Evolutionary conservation across 176 grass and related monocot species (phyloP), one percentile per base, ranked within the genome.

Genomic region (Aegilops umbellulata): DNA sequence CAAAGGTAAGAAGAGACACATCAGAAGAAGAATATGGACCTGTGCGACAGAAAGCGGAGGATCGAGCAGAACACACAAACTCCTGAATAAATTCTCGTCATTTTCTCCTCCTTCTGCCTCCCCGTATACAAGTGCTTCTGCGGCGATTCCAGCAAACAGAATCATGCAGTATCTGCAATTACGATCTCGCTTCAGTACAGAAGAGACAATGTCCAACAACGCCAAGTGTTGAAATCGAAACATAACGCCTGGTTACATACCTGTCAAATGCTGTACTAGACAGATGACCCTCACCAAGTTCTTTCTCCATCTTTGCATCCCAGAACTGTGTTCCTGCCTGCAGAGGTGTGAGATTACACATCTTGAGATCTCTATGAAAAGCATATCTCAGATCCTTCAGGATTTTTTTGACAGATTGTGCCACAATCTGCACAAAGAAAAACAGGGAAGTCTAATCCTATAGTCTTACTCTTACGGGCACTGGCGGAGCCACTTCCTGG

Each of bases 291-390:
- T 98, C 88, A 46, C 84, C 88, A 76, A 94, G 93, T 83, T 98
- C 96, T 44, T 86, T 92, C 87, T 94, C 96, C 91, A 98, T 90
- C 20, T 95, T 98, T 80, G 68, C 90, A 90, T 98, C 96, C 96
- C 96, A 98, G 91, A 98, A 95, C 73, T 98, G 96, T 86, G 96
- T 98, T 64, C 93, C 96, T 88, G 96, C 96, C 96, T 98, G 74
- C 69, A 78, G 24, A 88, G 23, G 30, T 85, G 84, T 6, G 84
- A 55, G 69, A 82, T 49, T 25, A 22, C 24, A 46, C 32, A 57
- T 47, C 31, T 24, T 78, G 39, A 58, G 24, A 71, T 62, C 12
- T 61, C 64, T 60, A 90, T 19, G 32, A 80, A 86, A 47, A 65
- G 6, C 24, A 79, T 27, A 83, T 13, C 23, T 83, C 19, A 89